Evolutionary conservation across 306 rosid species (phyloP).

Genomic region (Myrica gale): DNA sequence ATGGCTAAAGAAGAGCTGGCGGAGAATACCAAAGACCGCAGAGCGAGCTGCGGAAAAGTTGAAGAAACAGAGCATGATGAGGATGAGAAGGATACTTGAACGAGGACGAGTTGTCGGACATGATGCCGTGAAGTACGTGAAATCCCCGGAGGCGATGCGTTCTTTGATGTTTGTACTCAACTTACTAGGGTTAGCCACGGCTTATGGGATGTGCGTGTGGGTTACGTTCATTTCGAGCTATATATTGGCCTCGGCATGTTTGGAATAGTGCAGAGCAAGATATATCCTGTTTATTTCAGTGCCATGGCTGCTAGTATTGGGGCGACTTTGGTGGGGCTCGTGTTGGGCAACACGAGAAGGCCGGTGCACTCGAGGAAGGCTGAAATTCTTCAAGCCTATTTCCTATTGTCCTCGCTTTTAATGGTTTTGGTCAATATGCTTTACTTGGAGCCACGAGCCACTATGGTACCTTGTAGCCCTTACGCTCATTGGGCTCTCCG

Average conservation of each 20-base stretch:
- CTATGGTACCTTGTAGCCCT: constrained; percentile 44
- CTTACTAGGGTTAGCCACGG: constrained; percentile 55
- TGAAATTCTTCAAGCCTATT: constrained; percentile 40
- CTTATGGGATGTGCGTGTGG: constrained; percentile 76
- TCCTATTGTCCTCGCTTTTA: constrained; percentile 46
- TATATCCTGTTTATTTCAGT: constrained; percentile 70
- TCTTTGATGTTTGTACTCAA: constrained; percentile 20
- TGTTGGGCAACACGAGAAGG: constrained; percentile 30
- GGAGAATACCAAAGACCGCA: constrained; percentile 3
- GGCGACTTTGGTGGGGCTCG: constrained; percentile 50
- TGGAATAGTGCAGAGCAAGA: constrained; percentile 79
- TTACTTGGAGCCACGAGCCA: constrained; percentile 80
- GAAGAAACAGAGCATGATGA: neutral
- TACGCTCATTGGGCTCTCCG: too few species aligned
- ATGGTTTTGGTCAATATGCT: constrained; percentile 45
- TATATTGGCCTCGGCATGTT: constrained; percentile 55
- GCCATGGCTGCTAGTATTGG: constrained; percentile 50
- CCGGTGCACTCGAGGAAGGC: neutral
- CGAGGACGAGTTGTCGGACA: neutral
- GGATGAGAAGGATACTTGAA: neutral
- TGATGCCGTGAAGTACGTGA: neutral
- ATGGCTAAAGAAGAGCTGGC: neutral
- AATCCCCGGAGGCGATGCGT: neutral
- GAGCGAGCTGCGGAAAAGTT: constrained; percentile 17
- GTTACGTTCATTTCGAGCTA: constrained; percentile 67